These are phyloP conservation scores for Prunus mongolica DNA, from an alignment of 306 rosid genomes.

Conservation along the genomic window DNA sequence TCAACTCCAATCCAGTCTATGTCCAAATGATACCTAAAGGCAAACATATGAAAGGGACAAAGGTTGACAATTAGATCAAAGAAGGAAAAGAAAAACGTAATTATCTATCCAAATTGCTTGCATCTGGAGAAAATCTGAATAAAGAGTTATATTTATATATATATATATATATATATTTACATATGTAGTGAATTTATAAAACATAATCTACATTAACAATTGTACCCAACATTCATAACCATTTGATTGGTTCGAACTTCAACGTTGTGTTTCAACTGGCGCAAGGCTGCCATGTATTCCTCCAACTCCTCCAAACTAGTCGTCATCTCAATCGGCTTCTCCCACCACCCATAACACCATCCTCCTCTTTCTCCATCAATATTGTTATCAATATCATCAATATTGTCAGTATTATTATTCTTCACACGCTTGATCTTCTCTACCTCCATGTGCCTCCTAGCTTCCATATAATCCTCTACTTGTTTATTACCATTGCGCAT, in stretches of 20 bases:
- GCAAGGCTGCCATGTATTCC: background rate
- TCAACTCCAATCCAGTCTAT: no score
- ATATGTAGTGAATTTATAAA: no score
- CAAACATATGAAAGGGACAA: no score
- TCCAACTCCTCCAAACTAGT: background rate
- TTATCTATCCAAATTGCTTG: no score
- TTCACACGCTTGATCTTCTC: background rate
- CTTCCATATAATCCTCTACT: background rate
- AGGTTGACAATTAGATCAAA: no score
- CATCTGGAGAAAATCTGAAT: no score
- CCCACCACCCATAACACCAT: background rate
- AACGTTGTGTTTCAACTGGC: background rate
- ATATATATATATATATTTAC: no score
- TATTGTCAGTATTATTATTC: background rate
- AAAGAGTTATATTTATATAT: no score
- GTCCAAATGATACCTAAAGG: no score
- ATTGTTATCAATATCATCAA: background rate
- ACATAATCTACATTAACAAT: background rate
- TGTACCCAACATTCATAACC: background rate
- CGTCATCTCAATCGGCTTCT: background rate
- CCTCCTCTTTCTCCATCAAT: background rate
- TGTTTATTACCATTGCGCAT: background rate
- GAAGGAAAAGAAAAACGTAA: no score
- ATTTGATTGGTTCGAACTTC: background rate
- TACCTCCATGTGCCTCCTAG: background rate